phyloP scores from a whole-genome alignment of 306 rosid species.

The Mimosa pudica region DNA sequence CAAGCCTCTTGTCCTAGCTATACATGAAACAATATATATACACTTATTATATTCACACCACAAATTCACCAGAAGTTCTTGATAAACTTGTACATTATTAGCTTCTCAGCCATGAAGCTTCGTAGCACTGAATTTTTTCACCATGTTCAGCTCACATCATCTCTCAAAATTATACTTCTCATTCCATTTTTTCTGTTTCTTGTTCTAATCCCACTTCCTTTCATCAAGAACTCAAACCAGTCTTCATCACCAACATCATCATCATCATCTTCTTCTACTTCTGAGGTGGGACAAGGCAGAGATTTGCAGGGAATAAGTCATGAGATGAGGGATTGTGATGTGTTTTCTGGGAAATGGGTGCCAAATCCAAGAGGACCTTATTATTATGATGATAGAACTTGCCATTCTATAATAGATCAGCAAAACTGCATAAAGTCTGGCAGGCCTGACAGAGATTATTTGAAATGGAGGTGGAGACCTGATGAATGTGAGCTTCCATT shows the following conservation, averaged over 20 bases:
- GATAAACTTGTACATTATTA: background rate
- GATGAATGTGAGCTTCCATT: slow-evolving; percentile 74
- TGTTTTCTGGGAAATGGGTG: slow-evolving; percentile 77
- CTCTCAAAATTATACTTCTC: slow-evolving; percentile 33
- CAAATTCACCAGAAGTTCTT: slow-evolving; percentile 21
- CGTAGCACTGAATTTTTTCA: slow-evolving; percentile 34
- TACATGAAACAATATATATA: background rate
- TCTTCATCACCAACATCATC: background rate
- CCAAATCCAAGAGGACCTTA: slow-evolving; percentile 54
- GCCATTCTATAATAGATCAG: slow-evolving; percentile 61
- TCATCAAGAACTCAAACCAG: slow-evolving; percentile 42
- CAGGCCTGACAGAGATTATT: slow-evolving; percentile 64
- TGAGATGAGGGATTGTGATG: slow-evolving; percentile 44
- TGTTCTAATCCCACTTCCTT: slow-evolving; percentile 48
- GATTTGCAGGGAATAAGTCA: slow-evolving; percentile 14
- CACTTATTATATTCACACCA: background rate
- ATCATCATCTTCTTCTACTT: slow-evolving; percentile 22
- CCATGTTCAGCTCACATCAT: slow-evolving; percentile 45
- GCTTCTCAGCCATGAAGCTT: slow-evolving; percentile 53
- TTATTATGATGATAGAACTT: slow-evolving; percentile 65
- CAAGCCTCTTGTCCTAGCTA: slow-evolving; percentile 31
- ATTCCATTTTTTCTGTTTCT: slow-evolving; percentile 44
- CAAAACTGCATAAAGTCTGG: slow-evolving; percentile 87
- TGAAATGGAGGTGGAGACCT: slow-evolving; percentile 90
- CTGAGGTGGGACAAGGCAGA: background rate